phyloP scores from a whole-genome alignment of 1,284 basidiomycete genomes.

The Gomphus bonarii region DNA sequence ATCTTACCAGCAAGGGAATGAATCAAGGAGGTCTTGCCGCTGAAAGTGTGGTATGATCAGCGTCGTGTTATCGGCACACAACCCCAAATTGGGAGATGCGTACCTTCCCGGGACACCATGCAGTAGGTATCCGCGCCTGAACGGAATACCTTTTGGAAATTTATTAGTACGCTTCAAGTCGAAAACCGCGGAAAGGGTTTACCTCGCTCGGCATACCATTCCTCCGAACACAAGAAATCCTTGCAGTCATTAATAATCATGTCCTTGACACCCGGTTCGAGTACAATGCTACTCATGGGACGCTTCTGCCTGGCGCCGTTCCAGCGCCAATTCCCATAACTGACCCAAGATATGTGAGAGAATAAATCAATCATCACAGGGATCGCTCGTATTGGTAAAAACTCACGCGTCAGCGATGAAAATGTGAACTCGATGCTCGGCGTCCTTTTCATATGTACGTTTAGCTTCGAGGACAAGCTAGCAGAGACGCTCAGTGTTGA shows the following conservation, averaged over 20 bases:
- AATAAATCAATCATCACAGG: conserved; percentile 7
- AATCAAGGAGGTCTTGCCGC: conserved; percentile 28
- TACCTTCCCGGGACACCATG: conserved; percentile 53
- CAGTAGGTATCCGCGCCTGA: conserved; percentile 75
- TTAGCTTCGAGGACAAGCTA: conserved; percentile 70
- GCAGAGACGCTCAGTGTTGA: neutral
- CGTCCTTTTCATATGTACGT: conserved; percentile 78
- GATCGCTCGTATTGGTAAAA: conserved; percentile 10
- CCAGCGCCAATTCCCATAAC: conserved; percentile 72
- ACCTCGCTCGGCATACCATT: conserved; percentile 48
- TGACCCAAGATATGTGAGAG: conserved; percentile 26
- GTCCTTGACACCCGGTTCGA: conserved; percentile 77
- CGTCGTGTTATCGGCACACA: neutral
- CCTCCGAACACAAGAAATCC: conserved; percentile 73
- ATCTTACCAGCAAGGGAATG: conserved; percentile 64
- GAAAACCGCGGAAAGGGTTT: conserved; percentile 16
- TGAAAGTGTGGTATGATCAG: conserved; percentile 4
- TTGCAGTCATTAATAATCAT: conserved; percentile 78
- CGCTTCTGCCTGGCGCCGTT: conserved; percentile 78
- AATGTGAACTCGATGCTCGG: conserved; percentile 78
- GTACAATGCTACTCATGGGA: conserved; percentile 78
- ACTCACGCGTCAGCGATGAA: conserved; percentile 78
- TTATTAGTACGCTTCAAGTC: conserved; percentile 10
- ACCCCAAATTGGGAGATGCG: conserved; percentile 13
- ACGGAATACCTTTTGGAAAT: conserved; percentile 53